Evolutionary conservation across 257 asterid genomes (phyloP).

Genomic region (Anisodus tanguticus): DNA sequence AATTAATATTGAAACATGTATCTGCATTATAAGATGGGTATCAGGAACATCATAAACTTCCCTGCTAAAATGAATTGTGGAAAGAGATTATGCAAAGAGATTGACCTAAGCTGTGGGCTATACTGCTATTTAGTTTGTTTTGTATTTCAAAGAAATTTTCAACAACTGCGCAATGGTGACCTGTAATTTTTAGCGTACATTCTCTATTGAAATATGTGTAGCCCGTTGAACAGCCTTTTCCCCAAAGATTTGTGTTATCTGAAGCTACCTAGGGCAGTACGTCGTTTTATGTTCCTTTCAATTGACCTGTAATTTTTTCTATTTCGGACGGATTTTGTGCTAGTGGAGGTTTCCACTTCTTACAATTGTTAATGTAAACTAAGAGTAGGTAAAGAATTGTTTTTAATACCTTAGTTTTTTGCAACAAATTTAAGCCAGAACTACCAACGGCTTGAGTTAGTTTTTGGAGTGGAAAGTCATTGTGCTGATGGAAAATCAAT

Average conservation of each 20-base stretch:
- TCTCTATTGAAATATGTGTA: neutral
- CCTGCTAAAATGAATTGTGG: neutral
- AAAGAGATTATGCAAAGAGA: neutral
- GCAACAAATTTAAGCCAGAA: neutral
- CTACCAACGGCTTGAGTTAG: neutral
- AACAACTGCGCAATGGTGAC: neutral
- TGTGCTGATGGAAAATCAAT: neutral
- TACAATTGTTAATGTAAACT: neutral
- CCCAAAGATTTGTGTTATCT: slow-evolving; percentile 10
- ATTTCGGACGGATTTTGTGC: neutral
- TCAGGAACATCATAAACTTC: neutral
- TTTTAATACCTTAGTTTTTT: neutral
- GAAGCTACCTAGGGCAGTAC: neutral
- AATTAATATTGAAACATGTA: neutral
- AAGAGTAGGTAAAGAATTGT: neutral
- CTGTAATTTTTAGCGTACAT: neutral
- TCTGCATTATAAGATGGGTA: neutral
- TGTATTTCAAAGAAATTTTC: neutral
- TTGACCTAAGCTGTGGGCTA: neutral
- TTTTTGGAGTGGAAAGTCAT: slow-evolving; percentile 2
- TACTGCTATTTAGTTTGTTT: slow-evolving; percentile 24
- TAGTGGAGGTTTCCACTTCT: neutral
- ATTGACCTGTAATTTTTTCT: no score
- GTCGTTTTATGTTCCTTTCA: neutral
- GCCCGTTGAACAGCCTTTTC: neutral